A percentile compares a stretch with the other conserved stretches of the same genome.
phyloP scores from a whole-genome alignment of 805 yeast species.

The Candida dajiaensis region DNA sequence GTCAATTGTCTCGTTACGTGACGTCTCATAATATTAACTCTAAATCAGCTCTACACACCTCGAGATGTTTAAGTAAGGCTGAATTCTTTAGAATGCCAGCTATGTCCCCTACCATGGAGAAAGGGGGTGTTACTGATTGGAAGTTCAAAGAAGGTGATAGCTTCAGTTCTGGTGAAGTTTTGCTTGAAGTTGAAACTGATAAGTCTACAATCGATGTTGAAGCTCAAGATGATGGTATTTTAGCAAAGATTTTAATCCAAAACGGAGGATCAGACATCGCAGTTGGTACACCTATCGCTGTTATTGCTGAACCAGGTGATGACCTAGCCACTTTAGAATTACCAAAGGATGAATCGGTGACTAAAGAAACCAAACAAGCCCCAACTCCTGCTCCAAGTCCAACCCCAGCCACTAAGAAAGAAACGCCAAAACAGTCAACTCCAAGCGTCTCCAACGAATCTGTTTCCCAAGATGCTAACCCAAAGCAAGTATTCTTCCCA shows the following conservation, averaged over 20 bases:
- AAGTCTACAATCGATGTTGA: slow-evolving; percentile 81
- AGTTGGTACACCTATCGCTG: slow-evolving; percentile 90
- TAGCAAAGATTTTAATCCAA: slow-evolving; percentile 64
- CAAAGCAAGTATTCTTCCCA: slow-evolving; percentile 65
- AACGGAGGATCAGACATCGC: slow-evolving; percentile 77
- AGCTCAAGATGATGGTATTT: slow-evolving; percentile 85
- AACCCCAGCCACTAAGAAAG: not conserved
- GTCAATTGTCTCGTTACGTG: not conserved
- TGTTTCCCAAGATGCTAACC: slow-evolving; percentile 44
- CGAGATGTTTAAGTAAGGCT: slow-evolving; percentile 22
- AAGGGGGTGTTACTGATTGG: slow-evolving; percentile 91
- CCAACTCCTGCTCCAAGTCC: slow-evolving; percentile 4
- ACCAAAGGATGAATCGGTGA: slow-evolving; percentile 35
- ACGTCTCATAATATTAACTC: not conserved
- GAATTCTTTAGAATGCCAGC: slow-evolving; percentile 87
- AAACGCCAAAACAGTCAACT: slow-evolving; percentile 11
- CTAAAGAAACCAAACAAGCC: slow-evolving; percentile 18
- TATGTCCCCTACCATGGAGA: slow-evolving; percentile 98
- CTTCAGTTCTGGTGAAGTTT: slow-evolving; percentile 76
- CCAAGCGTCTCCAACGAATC: slow-evolving; percentile 10
- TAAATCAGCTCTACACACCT: slow-evolving; percentile 20
- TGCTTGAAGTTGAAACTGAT: slow-evolving; percentile 81
- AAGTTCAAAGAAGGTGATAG: slow-evolving; percentile 70
- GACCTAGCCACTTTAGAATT: slow-evolving; percentile 58
- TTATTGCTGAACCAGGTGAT: slow-evolving; percentile 82